phyloP scores from a whole-genome alignment of 805 yeast species.

The Yamadazyma tumulicola region DNA sequence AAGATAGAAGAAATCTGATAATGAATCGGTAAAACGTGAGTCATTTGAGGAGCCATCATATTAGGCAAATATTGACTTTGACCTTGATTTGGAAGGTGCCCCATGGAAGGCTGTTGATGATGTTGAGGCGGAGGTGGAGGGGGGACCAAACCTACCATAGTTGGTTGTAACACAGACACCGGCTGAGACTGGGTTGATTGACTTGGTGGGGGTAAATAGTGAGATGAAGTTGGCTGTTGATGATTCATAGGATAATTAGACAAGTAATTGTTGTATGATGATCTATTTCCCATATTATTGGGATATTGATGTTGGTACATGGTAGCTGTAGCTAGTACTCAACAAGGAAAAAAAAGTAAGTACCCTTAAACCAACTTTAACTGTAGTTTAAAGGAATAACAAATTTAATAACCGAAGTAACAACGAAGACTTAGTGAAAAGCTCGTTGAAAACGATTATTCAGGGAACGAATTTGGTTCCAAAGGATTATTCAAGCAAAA shows the following conservation, averaged over 20 bases:
- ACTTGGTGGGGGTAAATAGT: conserved; percentile 14
- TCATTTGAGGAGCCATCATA: conserved; percentile 6
- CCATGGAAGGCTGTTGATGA: background rate
- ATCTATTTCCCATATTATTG: too few species aligned
- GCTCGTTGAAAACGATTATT: conserved; percentile 35
- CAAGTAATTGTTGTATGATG: conserved; percentile 22
- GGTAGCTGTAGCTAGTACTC: background rate
- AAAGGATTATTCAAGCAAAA: too few species aligned
- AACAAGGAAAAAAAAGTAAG: too few species aligned
- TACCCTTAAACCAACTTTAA: too few species aligned
- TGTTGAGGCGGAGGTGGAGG: conserved; percentile 8
- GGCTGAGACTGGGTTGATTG: background rate
- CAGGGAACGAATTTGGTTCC: too few species aligned
- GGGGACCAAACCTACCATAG: conserved; percentile 15
- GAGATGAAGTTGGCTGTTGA: conserved; percentile 13
- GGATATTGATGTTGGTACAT: conserved; percentile 4
- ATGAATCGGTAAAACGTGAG: conserved; percentile 5
- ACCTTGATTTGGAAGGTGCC: conserved; percentile 2
- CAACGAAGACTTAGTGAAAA: conserved; percentile 39
- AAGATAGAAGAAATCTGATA: conserved; percentile 3
- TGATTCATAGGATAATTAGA: conserved; percentile 1
- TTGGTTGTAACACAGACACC: conserved; percentile 9
- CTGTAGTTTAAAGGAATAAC: too few species aligned
- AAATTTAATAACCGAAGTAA: too few species aligned
- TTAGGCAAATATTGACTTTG: background rate